A percentile compares a stretch with the other conserved stretches of the same genome.
These are phyloP conservation scores for Puccinellia tenuiflora DNA, from an alignment of 176 grass and related monocot species.

Conservation along the genomic window DNA sequence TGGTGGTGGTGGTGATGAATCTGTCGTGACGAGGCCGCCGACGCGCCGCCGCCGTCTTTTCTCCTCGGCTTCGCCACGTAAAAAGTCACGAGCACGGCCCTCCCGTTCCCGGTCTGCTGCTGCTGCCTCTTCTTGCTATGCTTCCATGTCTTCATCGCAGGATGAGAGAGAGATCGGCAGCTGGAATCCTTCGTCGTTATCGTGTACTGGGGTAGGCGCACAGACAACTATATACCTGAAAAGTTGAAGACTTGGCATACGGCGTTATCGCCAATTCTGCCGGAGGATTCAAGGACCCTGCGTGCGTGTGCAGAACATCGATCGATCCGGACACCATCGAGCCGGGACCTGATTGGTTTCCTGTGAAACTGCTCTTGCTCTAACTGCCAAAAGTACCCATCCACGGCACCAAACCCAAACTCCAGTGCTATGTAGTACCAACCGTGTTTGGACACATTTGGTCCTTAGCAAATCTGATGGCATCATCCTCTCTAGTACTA, in stretches of 20 bases:
- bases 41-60: not conserved
- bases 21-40: not conserved
- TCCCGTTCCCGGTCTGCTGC: constrained; percentile 1
- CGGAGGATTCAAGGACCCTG: constrained; percentile 42
- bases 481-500: not conserved
- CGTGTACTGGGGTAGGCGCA: too few relatives aligned
- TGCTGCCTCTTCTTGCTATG: not conserved
- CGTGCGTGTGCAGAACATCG: constrained; percentile 15
- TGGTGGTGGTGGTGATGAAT: not conserved
- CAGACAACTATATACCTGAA: not conserved
- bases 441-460: not conserved
- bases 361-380: not conserved
- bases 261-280: not conserved
- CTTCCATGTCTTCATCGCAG: constrained; percentile 15
- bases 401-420: constrained; percentile 11
- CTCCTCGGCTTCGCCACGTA: not conserved
- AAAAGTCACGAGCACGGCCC: constrained; percentile 23
- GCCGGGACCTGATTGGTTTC: not conserved
- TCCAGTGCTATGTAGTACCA: not conserved
- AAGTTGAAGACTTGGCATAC: not conserved
- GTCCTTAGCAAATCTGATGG: not conserved
- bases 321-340: not conserved
- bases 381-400: constrained; percentile 24
- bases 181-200: not conserved
- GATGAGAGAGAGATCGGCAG: not conserved